These are phyloP conservation scores for Butyriboletus loyo DNA, from an alignment of 768 basidiomycete species.

Conservation along the genomic window DNA sequence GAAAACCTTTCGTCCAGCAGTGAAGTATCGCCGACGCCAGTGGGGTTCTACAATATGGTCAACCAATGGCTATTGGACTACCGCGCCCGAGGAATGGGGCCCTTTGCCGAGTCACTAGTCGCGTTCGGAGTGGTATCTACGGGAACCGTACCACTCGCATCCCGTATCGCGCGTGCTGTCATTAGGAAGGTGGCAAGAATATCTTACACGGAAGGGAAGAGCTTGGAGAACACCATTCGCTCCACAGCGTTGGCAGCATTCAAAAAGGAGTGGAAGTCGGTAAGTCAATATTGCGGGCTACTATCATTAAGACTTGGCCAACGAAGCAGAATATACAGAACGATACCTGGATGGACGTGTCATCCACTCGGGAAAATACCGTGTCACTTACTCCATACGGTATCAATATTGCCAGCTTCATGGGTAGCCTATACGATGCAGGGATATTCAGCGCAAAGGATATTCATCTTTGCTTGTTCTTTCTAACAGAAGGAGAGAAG, in stretches of 20 bases:
- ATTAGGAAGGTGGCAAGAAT: neutral
- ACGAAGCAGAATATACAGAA: slow-evolving; percentile 9
- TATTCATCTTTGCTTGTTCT: slow-evolving; percentile 28
- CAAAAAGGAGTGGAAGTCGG: slow-evolving; percentile 13
- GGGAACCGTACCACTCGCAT: slow-evolving; percentile 12
- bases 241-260: slow-evolving; percentile 12
- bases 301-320: neutral
- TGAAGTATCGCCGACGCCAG: neutral
- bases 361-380: neutral
- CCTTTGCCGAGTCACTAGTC: slow-evolving; percentile 16
- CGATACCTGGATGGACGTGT: slow-evolving; percentile 5
- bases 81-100: slow-evolving; percentile 9
- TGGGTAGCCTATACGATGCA: slow-evolving; percentile 31
- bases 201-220: slow-evolving; percentile 12
- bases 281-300: slow-evolving; percentile 4
- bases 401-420: slow-evolving; percentile 31
- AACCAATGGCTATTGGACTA: slow-evolving; percentile 24
- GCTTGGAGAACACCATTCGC: slow-evolving; percentile 13
- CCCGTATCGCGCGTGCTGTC: slow-evolving; percentile 15
- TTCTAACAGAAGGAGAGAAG: slow-evolving; percentile 20
- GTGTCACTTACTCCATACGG: slow-evolving; percentile 13
- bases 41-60: slow-evolving; percentile 15
- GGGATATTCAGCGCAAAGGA: slow-evolving; percentile 26
- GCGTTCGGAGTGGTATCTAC: slow-evolving; percentile 12
- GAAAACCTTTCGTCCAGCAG: slow-evolving; percentile 11